Percentiles rank a stretch among this genome's conserved stretches.
These are phyloP conservation scores for Entonaema liquescens DNA, from an alignment of 495 filamentous ascomycete genomes.

Conservation along the genomic window DNA sequence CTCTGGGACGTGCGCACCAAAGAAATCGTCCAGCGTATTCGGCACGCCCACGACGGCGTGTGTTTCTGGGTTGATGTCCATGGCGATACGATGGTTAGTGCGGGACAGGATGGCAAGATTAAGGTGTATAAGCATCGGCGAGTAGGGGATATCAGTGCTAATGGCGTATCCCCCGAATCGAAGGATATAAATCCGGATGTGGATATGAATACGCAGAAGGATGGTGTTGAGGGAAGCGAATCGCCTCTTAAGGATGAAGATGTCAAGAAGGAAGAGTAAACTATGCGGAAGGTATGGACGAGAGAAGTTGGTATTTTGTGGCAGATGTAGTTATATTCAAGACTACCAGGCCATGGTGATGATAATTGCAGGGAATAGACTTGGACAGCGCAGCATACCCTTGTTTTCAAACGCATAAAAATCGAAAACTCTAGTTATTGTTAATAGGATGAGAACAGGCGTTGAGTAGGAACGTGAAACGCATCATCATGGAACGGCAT, in stretches of 20 bases:
- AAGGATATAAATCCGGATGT: not conserved
- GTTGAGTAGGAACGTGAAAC: too few relatives aligned
- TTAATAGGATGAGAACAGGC: too few relatives aligned
- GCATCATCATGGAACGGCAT: too few relatives aligned
- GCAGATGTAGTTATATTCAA: not conserved
- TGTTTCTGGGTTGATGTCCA: slow-evolving; percentile 81
- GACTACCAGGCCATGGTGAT: not conserved
- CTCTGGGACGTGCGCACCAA: slow-evolving; percentile 92
- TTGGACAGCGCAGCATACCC: not conserved
- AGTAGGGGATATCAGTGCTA: not conserved
- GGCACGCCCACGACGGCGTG: slow-evolving; percentile 75
- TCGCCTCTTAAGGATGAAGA: slow-evolving; percentile 43
- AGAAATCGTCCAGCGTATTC: slow-evolving; percentile 74
- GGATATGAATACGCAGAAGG: not conserved
- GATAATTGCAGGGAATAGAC: not conserved
- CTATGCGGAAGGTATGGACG: too few relatives aligned
- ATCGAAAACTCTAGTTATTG: not conserved
- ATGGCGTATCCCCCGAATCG: slow-evolving; percentile 12
- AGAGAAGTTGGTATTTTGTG: too few relatives aligned
- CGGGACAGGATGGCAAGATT: slow-evolving; percentile 54
- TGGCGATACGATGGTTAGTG: slow-evolving; percentile 56
- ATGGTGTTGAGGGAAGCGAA: slow-evolving; percentile 7
- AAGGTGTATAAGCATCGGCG: slow-evolving; percentile 51
- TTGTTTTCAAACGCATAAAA: not conserved
- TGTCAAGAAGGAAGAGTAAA: slow-evolving; percentile 44